phyloP scores from a whole-genome alignment of 805 yeast genomes.

The Wickerhamomyces pijperi region DNA sequence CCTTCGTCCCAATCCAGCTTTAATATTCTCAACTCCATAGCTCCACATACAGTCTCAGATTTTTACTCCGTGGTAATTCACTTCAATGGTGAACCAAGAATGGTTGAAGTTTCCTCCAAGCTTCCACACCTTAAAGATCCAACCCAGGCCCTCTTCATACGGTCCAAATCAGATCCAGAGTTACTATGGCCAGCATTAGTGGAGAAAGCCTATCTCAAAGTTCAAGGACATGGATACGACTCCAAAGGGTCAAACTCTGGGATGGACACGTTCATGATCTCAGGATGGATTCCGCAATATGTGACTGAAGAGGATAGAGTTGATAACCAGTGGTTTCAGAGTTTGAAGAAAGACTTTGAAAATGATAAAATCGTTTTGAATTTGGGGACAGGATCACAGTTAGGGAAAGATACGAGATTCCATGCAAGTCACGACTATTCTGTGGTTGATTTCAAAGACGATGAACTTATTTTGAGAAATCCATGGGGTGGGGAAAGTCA shows the following conservation, averaged over 20 bases:
- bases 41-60: conserved; percentile 11
- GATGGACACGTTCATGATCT: conserved; percentile 49
- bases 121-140: conserved; percentile 26
- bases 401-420: conserved; percentile 24
- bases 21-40: conserved; percentile 3
- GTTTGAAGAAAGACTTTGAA: conserved; percentile 20
- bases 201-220: conserved; percentile 64
- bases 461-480: conserved; percentile 24
- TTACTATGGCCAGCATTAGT: conserved; percentile 57
- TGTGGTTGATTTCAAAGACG: conserved; percentile 27
- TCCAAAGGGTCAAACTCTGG: conserved; percentile 70
- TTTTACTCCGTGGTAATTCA: conserved; percentile 30
- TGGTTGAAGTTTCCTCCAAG: conserved; percentile 33
- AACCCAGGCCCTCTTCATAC: conserved; percentile 8
- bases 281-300: conserved; percentile 70
- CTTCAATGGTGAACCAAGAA: conserved; percentile 43
- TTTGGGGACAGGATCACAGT: conserved; percentile 72
- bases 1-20: no score
- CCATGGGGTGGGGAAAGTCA: conserved; percentile 29
- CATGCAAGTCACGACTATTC: conserved; percentile 65
- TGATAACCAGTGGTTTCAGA: conserved; percentile 27
- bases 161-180: conserved; percentile 7
- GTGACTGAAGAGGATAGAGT: conserved; percentile 21
- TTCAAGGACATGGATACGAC: conserved; percentile 42
- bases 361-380: conserved; percentile 38